phyloP scores from a whole-genome alignment of 2,329 filamentous ascomycete species.

The Hymenoscyphus albidus region DNA sequence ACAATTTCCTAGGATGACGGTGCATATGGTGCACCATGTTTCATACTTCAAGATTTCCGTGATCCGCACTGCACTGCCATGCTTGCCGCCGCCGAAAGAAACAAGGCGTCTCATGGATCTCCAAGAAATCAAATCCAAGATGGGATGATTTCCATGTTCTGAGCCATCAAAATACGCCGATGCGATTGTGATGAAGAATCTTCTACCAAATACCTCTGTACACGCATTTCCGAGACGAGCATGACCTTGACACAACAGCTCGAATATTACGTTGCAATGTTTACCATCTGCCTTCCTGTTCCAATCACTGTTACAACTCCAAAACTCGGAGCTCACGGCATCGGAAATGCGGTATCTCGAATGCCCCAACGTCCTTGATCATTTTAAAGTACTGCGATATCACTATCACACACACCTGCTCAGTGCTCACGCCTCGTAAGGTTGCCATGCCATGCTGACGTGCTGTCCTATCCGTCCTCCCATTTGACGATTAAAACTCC shows the following conservation, averaged over 20 bases:
- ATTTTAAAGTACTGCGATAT: background rate
- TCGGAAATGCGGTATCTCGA: background rate
- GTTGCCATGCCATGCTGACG: background rate
- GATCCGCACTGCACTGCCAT: background rate
- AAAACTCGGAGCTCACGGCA: background rate
- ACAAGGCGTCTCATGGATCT: background rate
- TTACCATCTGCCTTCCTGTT: too few relatives aligned
- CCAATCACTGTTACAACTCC: background rate
- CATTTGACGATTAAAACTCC: background rate
- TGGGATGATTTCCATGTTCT: background rate
- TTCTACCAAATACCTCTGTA: background rate
- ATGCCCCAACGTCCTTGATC: background rate
- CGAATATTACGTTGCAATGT: background rate
- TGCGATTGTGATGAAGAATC: background rate
- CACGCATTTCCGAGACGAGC: background rate
- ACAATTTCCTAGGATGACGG: conserved; percentile 1
- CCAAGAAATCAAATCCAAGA: background rate
- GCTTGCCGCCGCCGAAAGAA: background rate
- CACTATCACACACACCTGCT: background rate
- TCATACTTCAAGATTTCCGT: background rate
- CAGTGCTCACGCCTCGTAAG: background rate
- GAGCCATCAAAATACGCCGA: background rate
- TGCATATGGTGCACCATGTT: background rate
- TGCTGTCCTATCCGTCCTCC: background rate
- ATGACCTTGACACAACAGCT: background rate